Evolutionary conservation across 108 stramenopile species (phyloP).

Genomic region (Hondaea fermentalgiana): DNA sequence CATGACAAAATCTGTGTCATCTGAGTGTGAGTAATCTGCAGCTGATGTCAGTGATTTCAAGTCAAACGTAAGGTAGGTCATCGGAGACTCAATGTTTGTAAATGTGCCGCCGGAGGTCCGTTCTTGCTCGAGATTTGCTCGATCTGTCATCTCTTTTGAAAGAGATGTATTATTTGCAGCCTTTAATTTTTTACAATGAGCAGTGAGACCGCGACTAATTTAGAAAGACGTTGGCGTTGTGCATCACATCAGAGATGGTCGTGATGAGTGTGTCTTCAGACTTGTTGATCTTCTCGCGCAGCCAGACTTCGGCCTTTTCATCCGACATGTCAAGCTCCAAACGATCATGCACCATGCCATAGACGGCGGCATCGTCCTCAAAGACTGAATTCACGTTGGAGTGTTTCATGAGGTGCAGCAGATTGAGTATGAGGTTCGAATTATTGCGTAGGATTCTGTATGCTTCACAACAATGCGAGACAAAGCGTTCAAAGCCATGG

Average conservation of each 20-base stretch:
- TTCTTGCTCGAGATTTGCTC: no score
- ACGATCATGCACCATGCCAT: slow-evolving; percentile 81
- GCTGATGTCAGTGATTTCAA: no score
- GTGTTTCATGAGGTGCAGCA: slow-evolving; percentile 90
- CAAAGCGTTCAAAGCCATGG: slow-evolving; percentile 75
- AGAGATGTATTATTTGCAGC: no score
- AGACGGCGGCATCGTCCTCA: slow-evolving; percentile 81
- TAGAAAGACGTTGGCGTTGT: not conserved
- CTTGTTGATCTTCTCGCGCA: slow-evolving; percentile 37
- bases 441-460: slow-evolving; percentile 85
- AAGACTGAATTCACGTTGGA: slow-evolving; percentile 91
- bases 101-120: no score
- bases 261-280: slow-evolving; percentile 6
- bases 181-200: no score
- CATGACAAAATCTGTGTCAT: no score
- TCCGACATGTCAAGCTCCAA: slow-evolving; percentile 51
- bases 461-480: slow-evolving; percentile 83
- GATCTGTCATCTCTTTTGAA: no score
- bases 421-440: slow-evolving; percentile 86
- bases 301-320: slow-evolving; percentile 47
- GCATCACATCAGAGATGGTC: not conserved
- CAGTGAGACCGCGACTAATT: not conserved
- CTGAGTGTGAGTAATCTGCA: no score
- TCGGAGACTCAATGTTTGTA: no score
- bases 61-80: no score